These are phyloP conservation scores for Colletotrichum abscissum DNA, from an alignment of 2,329 filamentous ascomycete genomes.

Conservation along the genomic window DNA sequence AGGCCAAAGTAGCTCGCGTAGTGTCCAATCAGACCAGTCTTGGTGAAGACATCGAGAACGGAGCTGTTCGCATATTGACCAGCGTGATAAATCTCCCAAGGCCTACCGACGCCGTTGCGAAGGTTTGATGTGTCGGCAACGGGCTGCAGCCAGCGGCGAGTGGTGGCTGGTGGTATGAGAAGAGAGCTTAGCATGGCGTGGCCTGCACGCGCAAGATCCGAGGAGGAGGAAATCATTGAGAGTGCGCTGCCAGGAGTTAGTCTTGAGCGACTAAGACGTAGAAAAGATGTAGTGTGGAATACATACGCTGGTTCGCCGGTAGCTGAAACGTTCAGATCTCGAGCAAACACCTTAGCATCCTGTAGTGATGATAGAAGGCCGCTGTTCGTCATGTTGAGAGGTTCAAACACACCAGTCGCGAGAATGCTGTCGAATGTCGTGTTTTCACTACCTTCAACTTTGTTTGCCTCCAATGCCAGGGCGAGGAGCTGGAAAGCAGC, in stretches of 20 bases:
- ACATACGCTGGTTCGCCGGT: slow-evolving; percentile 38
- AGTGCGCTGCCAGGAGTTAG: slow-evolving; percentile 23
- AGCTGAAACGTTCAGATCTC: slow-evolving; percentile 25
- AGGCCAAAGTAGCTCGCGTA: slow-evolving; percentile 44
- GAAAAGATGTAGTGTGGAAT: neutral
- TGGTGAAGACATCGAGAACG: slow-evolving; percentile 42
- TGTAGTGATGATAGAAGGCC: slow-evolving; percentile 8
- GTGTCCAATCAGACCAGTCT: slow-evolving; percentile 42
- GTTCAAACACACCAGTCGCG: slow-evolving; percentile 21
- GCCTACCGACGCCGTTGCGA: slow-evolving; percentile 46
- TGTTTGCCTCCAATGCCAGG: slow-evolving; percentile 34
- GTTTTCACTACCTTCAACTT: neutral
- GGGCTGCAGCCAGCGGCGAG: slow-evolving; percentile 46
- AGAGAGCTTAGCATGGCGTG: slow-evolving; percentile 39
- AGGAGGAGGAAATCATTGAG: slow-evolving; percentile 35
- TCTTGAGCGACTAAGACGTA: neutral
- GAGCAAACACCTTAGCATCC: slow-evolving; percentile 25
- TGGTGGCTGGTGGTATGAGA: slow-evolving; percentile 38
- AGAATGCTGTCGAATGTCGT: slow-evolving; percentile 19
- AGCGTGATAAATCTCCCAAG: slow-evolving; percentile 48
- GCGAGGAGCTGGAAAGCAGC: slow-evolving; percentile 41
- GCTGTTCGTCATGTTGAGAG: slow-evolving; percentile 37
- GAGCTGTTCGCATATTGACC: slow-evolving; percentile 37
- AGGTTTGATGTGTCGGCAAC: slow-evolving; percentile 46
- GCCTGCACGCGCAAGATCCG: slow-evolving; percentile 39